Evolutionary conservation across 345 rosid species (phyloP).

Genomic region (Erucastrum elatum): DNA sequence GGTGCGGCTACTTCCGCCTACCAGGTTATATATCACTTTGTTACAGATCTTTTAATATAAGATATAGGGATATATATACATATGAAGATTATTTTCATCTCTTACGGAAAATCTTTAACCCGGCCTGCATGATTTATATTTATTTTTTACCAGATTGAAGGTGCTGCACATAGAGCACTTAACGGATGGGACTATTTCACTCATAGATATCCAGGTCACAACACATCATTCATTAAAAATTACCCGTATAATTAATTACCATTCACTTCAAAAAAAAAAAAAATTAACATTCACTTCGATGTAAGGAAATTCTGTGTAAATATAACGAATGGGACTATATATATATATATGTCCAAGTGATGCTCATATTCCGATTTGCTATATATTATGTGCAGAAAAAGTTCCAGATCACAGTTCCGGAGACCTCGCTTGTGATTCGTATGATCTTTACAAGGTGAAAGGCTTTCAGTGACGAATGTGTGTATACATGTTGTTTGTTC

Average conservation of each 20-base stretch:
- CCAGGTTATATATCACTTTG: background rate
- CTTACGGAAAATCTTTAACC: background rate
- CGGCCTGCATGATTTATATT: background rate
- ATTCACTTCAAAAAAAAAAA: too few relatives aligned
- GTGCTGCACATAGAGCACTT: slow-evolving; percentile 9
- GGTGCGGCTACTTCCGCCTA: background rate
- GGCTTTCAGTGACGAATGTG: background rate
- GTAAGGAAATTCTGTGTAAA: background rate
- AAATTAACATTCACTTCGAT: background rate
- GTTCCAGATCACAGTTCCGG: slow-evolving; percentile 16
- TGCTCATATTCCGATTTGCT: background rate
- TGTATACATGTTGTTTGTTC: background rate
- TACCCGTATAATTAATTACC: background rate
- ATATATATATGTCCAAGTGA: background rate
- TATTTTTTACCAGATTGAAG: background rate
- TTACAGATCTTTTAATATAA: background rate
- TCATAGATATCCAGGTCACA: slow-evolving; percentile 2
- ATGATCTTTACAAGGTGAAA: slow-evolving; percentile 16
- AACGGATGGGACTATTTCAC: slow-evolving; percentile 3
- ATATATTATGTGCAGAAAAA: slow-evolving; percentile 7
- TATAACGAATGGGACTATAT: background rate
- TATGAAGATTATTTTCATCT: background rate
- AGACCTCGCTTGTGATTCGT: slow-evolving; percentile 23
- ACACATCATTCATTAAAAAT: background rate
- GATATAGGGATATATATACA: background rate